Percentiles rank a stretch among this genome's conserved stretches.
Conservation (phyloP, 1,284 basidiomycete species). For the Apiotrichum gracile region DNA sequence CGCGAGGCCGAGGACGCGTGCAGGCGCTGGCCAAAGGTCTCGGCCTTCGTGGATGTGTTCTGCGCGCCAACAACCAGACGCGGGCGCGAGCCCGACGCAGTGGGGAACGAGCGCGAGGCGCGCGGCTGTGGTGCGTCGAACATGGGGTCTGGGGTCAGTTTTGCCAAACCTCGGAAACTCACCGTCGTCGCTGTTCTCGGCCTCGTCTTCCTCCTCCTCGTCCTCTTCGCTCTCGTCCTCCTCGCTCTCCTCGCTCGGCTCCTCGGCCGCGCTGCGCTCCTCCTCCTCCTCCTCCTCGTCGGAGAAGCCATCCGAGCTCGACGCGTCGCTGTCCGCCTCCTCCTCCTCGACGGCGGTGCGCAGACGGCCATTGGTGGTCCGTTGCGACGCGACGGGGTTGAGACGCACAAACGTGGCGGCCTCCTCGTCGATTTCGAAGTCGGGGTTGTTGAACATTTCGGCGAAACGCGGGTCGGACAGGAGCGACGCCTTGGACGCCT, state of each 20-base stretch:
- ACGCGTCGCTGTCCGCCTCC: conserved; percentile 75
- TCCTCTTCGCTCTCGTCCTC: conserved; percentile 49
- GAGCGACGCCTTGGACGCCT: conserved; percentile 52
- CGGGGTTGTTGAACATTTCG: conserved; percentile 87
- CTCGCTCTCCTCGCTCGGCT: conserved; percentile 45
- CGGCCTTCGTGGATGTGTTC: conserved; percentile 14
- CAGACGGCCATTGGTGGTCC: conserved; percentile 25
- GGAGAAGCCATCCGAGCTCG: conserved; percentile 65
- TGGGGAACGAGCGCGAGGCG: conserved; percentile 18
- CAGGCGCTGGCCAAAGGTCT: conserved; percentile 46
- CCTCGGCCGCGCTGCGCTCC: conserved; percentile 31
- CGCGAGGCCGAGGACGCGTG: conserved; percentile 19
- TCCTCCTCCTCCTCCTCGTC: conserved; percentile 37
- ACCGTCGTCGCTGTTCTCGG: conserved; percentile 52
- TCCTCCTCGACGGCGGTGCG: conserved; percentile 85
- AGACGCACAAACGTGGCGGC: conserved; percentile 82
- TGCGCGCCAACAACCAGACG: conserved; percentile 31
- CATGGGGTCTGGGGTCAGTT: conserved; percentile 24
- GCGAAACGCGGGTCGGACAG: conserved; percentile 85
- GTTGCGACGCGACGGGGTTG: conserved; percentile 70
- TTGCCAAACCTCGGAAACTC: conserved; percentile 10
- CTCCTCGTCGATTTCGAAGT: conserved; percentile 84
- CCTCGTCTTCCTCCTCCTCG: conserved; percentile 50
- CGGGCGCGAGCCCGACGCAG: conserved; percentile 23
- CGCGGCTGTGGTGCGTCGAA: conserved; percentile 52